phyloP scores from a whole-genome alignment of 805 yeast genomes.

The Candida methanosorbosa region DNA sequence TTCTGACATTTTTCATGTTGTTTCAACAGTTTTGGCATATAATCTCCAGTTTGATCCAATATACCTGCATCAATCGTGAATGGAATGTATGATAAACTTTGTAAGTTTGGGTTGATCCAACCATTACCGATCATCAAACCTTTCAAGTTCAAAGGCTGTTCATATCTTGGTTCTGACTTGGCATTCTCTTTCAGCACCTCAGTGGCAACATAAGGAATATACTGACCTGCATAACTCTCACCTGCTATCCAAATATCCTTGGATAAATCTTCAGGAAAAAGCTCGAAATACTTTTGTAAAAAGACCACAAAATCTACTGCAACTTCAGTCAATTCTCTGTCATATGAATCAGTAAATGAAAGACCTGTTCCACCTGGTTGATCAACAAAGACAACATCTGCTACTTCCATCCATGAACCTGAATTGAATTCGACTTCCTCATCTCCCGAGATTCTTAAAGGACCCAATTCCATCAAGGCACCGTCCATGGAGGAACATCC shows the following conservation, averaged over 20 bases:
- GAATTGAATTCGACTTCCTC: constrained; percentile 40
- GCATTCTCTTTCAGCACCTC: constrained; percentile 43
- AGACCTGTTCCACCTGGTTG: constrained; percentile 96
- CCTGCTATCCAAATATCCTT: constrained; percentile 80
- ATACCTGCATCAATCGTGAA: constrained; percentile 54
- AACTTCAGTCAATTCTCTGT: constrained; percentile 46
- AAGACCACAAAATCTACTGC: constrained; percentile 57
- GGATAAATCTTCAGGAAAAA: constrained; percentile 62
- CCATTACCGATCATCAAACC: constrained; percentile 87
- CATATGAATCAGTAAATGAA: constrained; percentile 52
- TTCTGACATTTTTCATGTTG: constrained; percentile 58
- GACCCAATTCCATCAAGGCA: constrained; percentile 87
- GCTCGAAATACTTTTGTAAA: constrained; percentile 51
- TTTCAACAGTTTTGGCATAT: constrained; percentile 31
- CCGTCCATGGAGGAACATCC: constrained; percentile 99
- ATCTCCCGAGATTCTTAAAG: constrained; percentile 50
- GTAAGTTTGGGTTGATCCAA: constrained; percentile 85
- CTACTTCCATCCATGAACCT: constrained; percentile 80
- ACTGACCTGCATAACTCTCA: constrained; percentile 96
- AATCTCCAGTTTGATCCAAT: constrained; percentile 31
- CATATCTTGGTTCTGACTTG: constrained; percentile 11
- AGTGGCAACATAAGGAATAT: constrained; percentile 79
- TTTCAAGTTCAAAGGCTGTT: constrained; percentile 32
- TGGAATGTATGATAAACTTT: constrained; percentile 73
- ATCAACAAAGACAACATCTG: constrained; percentile 79